Evolutionary conservation across 2,329 filamentous ascomycete species (phyloP), one percentile per base, ranked within the genome.

Genomic region (Aschersonia sp.): DNA sequence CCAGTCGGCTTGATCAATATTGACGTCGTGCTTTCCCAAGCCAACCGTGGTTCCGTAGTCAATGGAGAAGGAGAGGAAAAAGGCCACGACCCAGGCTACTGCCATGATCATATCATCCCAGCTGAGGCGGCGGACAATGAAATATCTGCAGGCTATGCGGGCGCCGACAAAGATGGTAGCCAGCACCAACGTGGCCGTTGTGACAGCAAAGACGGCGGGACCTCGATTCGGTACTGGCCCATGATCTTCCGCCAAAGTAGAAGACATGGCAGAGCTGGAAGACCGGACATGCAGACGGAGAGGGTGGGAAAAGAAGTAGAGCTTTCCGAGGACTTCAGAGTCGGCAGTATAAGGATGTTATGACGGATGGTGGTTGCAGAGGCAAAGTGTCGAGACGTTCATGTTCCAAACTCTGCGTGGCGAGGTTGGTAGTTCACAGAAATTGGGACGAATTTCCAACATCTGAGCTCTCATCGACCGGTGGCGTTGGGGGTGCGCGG

Each of bases 61-160:
- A 52, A 88, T 83, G 41, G 79, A 71, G 51, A 84, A 75, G 28
- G 78, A 80, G 40, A 87, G 66, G 38, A 78, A 84, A 53, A 85
- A 77, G 40, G 81, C 77, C 44, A 89, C 61, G 9, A 79, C 55
- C 89, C 88, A 95, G 48, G 89, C 87, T 41, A 85, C 54, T 9
- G 88, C 64, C 63, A 95, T 92, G 56, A 85, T 77, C 64, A 82
- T 84, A 70, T 95, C 89, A 65, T 94, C 88, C 69, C 77, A 77
- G 48, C 75, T 80, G 46, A 88, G 66, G 48, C 75, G 80, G 55
- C 77, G 78, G 48, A 95, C 82, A 45, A 96, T 82, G 44, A 75
- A 78, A 45, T 77, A 72, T 31, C 89, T 77, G 51, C 85, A 88
- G 42, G 86, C 66, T 54, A 94, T 71, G 48, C 89, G 80, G 38